Conservation (phyloP, 306 rosid species). For the Medicago arabica region DNA sequence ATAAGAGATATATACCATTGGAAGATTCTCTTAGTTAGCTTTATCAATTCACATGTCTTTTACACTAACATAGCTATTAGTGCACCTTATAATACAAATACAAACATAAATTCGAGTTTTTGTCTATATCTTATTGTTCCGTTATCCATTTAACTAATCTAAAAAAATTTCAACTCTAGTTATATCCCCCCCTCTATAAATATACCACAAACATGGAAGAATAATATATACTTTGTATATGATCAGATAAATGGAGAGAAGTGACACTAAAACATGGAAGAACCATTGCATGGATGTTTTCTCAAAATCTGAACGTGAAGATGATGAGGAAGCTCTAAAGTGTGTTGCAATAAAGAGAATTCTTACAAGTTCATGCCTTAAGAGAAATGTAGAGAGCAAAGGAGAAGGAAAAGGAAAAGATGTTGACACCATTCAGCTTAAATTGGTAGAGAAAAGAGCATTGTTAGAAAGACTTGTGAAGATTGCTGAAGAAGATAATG, state of each 20-base stretch:
- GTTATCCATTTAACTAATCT: slow-evolving; percentile 4
- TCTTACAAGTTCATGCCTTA: slow-evolving; percentile 34
- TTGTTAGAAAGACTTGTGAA: slow-evolving; percentile 72
- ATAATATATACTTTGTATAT: not conserved
- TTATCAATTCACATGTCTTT: not conserved
- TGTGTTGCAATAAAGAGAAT: slow-evolving; percentile 48
- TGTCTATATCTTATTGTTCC: not conserved
- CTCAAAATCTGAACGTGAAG: slow-evolving; percentile 54
- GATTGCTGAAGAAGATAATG: slow-evolving; percentile 74
- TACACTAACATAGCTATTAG: slow-evolving; percentile 10
- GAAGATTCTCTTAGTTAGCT: not conserved
- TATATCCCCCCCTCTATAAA: not conserved
- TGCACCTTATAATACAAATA: not conserved
- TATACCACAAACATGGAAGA: not conserved
- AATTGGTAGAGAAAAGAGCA: slow-evolving; percentile 55
- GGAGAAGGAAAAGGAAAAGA: slow-evolving; percentile 67
- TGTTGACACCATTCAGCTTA: slow-evolving; percentile 58
- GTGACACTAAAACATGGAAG: slow-evolving; percentile 33
- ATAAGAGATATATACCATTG: not conserved
- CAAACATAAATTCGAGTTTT: not conserved
- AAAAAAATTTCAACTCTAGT: not conserved
- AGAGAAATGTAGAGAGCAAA: slow-evolving; percentile 52
- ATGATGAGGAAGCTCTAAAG: slow-evolving; percentile 47
- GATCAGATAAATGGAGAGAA: slow-evolving; percentile 40
- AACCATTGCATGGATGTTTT: slow-evolving; percentile 41